Evolutionary conservation across 2,329 filamentous ascomycete species (phyloP).

Genomic region (Aspergillus aculeatus): DNA sequence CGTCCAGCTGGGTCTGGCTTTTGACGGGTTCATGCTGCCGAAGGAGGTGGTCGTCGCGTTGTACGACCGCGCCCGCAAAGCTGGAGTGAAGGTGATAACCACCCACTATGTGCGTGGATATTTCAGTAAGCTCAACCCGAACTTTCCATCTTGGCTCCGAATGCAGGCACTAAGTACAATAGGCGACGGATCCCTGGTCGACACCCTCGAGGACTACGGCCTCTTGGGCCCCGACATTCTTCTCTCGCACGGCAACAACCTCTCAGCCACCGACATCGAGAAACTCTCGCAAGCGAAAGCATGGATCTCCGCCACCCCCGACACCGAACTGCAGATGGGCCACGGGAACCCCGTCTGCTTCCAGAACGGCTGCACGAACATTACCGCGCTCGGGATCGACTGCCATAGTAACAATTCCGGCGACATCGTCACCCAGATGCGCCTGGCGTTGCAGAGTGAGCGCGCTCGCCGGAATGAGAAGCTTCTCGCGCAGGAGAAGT

Average conservation of each 20-base stretch:
- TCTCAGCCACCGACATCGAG: slow-evolving; percentile 18
- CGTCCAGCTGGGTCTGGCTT: slow-evolving; percentile 29
- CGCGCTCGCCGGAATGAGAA: slow-evolving; percentile 19
- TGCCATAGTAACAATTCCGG: slow-evolving; percentile 32
- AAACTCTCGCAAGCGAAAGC: slow-evolving; percentile 18
- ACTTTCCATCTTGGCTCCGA: no score
- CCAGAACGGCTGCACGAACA: slow-evolving; percentile 16
- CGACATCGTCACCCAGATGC: slow-evolving; percentile 29
- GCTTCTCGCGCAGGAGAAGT: slow-evolving; percentile 10
- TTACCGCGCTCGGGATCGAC: slow-evolving; percentile 30
- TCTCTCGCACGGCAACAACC: slow-evolving; percentile 25
- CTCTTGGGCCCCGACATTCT: slow-evolving; percentile 22
- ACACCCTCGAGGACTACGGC: slow-evolving; percentile 17
- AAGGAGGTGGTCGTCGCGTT: slow-evolving; percentile 24
- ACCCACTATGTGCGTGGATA: slow-evolving; percentile 22
- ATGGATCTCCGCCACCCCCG: slow-evolving; percentile 29
- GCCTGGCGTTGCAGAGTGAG: slow-evolving; percentile 26
- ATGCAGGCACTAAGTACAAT: background rate
- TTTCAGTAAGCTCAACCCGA: background rate
- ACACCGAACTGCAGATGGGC: slow-evolving; percentile 34
- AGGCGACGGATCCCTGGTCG: slow-evolving; percentile 9
- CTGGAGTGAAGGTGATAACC: slow-evolving; percentile 27
- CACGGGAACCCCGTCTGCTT: slow-evolving; percentile 29
- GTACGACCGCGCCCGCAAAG: slow-evolving; percentile 15
- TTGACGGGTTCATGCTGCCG: slow-evolving; percentile 28